Evolutionary conservation across 2,329 filamentous ascomycete species (phyloP).

Genomic region (Penicillium vulpinum): DNA sequence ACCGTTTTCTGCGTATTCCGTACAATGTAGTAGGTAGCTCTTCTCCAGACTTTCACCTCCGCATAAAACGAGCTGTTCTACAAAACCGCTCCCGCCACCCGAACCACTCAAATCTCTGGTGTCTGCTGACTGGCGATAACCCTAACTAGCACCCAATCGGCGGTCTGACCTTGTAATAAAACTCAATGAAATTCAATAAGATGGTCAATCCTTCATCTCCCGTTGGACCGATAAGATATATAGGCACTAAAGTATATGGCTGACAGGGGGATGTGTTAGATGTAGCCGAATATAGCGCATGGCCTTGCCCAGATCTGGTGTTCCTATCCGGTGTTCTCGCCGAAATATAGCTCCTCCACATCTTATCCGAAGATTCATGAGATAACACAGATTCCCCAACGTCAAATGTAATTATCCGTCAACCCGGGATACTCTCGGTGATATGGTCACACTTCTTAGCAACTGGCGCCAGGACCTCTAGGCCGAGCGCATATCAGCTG

Average conservation of each 20-base stretch:
- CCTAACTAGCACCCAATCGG: constrained; percentile 7
- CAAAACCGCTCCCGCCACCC: constrained; percentile 1
- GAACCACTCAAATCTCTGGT: background rate
- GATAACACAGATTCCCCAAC: background rate
- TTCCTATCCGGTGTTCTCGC: constrained; percentile 7
- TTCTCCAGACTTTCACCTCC: constrained; percentile 12
- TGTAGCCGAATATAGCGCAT: constrained; percentile 2
- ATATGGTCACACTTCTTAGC: constrained; percentile 30
- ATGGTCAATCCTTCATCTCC: constrained; percentile 20
- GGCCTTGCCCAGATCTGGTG: constrained; percentile 10
- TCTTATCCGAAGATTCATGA: constrained; percentile 4
- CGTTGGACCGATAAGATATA: constrained; percentile 27
- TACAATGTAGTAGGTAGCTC: background rate
- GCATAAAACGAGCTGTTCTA: background rate
- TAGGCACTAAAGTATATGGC: background rate
- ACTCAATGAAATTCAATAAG: background rate
- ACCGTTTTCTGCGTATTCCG: background rate
- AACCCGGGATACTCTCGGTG: constrained; percentile 20
- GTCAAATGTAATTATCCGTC: background rate
- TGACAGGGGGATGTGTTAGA: background rate
- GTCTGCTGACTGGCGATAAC: constrained; percentile 1
- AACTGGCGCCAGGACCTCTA: constrained; percentile 16
- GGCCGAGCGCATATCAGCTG: constrained; percentile 31
- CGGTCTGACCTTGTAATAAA: constrained; percentile 8
- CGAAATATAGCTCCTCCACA: constrained; percentile 2